These are phyloP conservation scores for Aspergillus ellipticus DNA, from an alignment of 495 filamentous ascomycete genomes.

Conservation along the genomic window DNA sequence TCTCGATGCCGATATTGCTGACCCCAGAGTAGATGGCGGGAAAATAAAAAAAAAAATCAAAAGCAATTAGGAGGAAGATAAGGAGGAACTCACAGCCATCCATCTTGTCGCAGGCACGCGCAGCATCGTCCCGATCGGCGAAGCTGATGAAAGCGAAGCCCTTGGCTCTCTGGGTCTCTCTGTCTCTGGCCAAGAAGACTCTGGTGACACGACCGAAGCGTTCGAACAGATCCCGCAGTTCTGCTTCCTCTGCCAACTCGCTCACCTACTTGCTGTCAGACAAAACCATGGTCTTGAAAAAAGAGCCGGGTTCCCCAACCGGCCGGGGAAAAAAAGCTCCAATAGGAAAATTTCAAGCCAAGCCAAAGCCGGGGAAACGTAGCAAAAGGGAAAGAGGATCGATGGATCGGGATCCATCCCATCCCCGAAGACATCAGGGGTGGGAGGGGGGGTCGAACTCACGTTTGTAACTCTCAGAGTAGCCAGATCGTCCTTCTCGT, in stretches of 20 bases:
- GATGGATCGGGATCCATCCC: no score
- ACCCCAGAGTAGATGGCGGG: no score
- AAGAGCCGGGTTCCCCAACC: neutral
- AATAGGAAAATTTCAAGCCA: neutral
- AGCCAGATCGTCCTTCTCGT: slow-evolving; percentile 92
- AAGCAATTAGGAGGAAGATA: neutral
- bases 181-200: slow-evolving; percentile 95
- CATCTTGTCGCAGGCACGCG: slow-evolving; percentile 92
- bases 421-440: no score
- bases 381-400: neutral
- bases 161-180: slow-evolving; percentile 91
- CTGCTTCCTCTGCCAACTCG: slow-evolving; percentile 92
- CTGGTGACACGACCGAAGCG: slow-evolving; percentile 93
- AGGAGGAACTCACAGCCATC: slow-evolving; percentile 69
- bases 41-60: neutral
- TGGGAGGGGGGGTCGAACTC: no score
- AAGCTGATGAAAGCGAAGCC: slow-evolving; percentile 98
- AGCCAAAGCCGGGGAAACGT: no score
- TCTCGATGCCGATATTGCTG: neutral
- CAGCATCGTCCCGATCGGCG: slow-evolving; percentile 80
- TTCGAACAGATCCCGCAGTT: slow-evolving; percentile 96
- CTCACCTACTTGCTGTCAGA: slow-evolving; percentile 59
- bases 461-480: slow-evolving; percentile 97
- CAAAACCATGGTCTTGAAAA: neutral
- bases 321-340: slow-evolving; percentile 3